phyloP scores from a whole-genome alignment of 495 filamentous ascomycete genomes.

The Trichoderma virens region DNA sequence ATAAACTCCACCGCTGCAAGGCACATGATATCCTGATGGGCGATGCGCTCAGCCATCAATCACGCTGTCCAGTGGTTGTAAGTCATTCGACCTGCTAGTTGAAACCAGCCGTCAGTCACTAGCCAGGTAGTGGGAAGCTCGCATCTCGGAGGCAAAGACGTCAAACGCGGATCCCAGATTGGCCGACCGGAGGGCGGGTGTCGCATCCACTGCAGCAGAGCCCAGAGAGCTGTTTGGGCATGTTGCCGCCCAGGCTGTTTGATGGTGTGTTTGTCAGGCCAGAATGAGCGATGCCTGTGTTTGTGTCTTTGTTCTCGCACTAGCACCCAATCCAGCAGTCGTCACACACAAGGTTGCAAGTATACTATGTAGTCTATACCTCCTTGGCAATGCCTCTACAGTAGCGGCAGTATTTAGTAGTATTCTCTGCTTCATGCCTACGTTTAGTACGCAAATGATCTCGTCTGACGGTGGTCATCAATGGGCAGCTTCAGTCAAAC shows the following conservation, averaged over 20 bases:
- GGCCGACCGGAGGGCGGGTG: background rate
- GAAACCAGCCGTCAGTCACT: background rate
- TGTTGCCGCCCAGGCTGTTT: constrained; percentile 6
- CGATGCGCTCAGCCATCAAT: background rate
- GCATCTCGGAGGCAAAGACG: background rate
- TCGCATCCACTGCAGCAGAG: background rate
- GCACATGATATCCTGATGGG: constrained; percentile 3
- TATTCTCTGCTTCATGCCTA: too few species aligned
- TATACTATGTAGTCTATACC: too few species aligned
- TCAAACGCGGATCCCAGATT: background rate
- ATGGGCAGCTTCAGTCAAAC: background rate
- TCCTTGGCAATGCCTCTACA: too few species aligned
- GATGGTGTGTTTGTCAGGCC: constrained; percentile 2
- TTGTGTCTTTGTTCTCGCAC: background rate
- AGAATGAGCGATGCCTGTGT: background rate
- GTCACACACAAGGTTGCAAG: too few species aligned
- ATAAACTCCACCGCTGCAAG: constrained; percentile 1
- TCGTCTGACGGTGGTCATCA: background rate
- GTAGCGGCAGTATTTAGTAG: too few species aligned
- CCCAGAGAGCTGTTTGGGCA: background rate
- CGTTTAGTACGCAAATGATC: too few species aligned
- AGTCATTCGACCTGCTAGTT: background rate
- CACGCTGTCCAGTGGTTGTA: background rate
- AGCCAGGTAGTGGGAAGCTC: background rate
- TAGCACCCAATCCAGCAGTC: too few species aligned